Evolutionary conservation across 768 basidiomycete genomes (phyloP).

Genomic region (Clitopilus passeckerianus): DNA sequence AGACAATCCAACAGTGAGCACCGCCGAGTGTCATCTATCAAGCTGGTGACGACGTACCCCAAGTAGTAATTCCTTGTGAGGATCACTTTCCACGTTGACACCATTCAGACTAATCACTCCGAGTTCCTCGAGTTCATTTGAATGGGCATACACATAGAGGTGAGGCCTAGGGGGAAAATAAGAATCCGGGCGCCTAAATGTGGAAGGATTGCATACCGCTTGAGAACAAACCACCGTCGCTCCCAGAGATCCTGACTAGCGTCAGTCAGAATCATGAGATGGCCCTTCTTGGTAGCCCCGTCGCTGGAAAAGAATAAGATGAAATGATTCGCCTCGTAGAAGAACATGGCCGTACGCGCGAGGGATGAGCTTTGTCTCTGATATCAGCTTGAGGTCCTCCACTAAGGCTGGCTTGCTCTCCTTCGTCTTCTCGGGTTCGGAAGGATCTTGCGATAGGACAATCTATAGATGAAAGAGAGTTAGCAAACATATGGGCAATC

Average conservation of each 20-base stretch:
- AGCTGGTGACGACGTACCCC: slow-evolving; percentile 52
- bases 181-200: background rate
- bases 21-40: background rate
- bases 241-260: slow-evolving; percentile 81
- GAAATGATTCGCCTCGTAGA: slow-evolving; percentile 1
- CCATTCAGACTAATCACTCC: slow-evolving; percentile 79
- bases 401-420: slow-evolving; percentile 28
- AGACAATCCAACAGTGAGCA: background rate
- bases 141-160: slow-evolving; percentile 80
- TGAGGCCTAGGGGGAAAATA: slow-evolving; percentile 65
- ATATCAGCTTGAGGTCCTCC: slow-evolving; percentile 63
- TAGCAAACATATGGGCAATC: slow-evolving; percentile 1
- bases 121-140: slow-evolving; percentile 79
- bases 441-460: slow-evolving; percentile 66
- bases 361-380: slow-evolving; percentile 68
- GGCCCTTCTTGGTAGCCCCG: slow-evolving; percentile 78
- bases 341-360: slow-evolving; percentile 47
- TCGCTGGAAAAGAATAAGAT: slow-evolving; percentile 43
- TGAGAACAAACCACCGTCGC: slow-evolving; percentile 81
- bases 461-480: slow-evolving; percentile 49
- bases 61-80: slow-evolving; percentile 82
- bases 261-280: slow-evolving; percentile 75
- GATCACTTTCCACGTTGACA: slow-evolving; percentile 81
- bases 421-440: slow-evolving; percentile 45
- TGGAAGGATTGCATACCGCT: slow-evolving; percentile 46